Percentiles rank a stretch among this genome's conserved stretches.
These are phyloP conservation scores for Globisporangium nunn DNA, from an alignment of 352 stramenopile species.

Conservation along the genomic window DNA sequence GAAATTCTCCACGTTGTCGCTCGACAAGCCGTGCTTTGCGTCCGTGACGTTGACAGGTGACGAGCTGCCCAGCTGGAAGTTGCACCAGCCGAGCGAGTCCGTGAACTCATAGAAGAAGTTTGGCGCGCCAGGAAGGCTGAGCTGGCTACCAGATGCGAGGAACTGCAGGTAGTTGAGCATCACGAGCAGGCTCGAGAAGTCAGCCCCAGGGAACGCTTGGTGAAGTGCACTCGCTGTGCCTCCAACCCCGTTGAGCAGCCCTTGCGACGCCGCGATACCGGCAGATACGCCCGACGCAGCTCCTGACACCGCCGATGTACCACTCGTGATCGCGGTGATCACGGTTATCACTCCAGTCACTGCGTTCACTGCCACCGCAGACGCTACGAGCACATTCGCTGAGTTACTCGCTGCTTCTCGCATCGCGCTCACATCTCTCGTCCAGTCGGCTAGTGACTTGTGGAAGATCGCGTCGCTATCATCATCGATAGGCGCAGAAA, in stretches of 20 bases:
- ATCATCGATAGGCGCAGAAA: neutral
- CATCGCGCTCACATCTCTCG: constrained; percentile 6
- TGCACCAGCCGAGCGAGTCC: constrained; percentile 60
- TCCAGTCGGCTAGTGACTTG: constrained; percentile 13
- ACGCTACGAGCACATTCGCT: constrained; percentile 47
- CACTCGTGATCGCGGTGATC: constrained; percentile 35
- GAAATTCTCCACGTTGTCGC: constrained; percentile 29
- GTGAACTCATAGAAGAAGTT: constrained; percentile 63
- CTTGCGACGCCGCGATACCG: constrained; percentile 18
- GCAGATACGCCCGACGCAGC: constrained; percentile 13
- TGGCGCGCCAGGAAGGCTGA: constrained; percentile 47
- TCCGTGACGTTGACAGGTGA: neutral
- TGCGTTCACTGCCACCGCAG: constrained; percentile 42
- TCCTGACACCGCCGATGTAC: constrained; percentile 20
- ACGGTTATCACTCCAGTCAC: constrained; percentile 37
- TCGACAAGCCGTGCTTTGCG: constrained; percentile 15
- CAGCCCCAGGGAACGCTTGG: constrained; percentile 25
- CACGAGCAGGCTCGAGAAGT: constrained; percentile 49
- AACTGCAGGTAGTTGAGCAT: constrained; percentile 75
- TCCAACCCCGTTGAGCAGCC: constrained; percentile 18
- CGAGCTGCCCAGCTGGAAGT: constrained; percentile 26
- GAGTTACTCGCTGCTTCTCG: constrained; percentile 31
- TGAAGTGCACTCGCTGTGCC: constrained; percentile 10
- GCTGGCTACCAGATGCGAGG: constrained; percentile 51
- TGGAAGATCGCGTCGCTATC: neutral